Base-by-base conservation (phyloP, 805 yeast species). In the Wickerhamomyces silvicola region DNA sequence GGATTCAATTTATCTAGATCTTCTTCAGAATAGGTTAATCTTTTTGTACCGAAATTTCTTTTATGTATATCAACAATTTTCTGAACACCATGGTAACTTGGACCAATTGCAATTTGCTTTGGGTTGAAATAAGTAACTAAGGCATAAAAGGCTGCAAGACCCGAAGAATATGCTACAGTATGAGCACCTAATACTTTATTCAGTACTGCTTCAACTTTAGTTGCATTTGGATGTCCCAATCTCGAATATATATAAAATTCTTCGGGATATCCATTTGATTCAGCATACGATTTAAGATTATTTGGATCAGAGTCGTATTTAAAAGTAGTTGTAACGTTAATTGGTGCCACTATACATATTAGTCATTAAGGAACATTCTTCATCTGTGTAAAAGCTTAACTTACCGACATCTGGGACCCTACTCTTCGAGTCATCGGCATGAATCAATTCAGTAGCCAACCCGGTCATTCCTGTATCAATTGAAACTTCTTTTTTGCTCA, bases 71-170 rank as follows among this genome's bases (percentile, higher is more conserved):
- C 63, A 4, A 80, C 72, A 35, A 84, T 75, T 6, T 82, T 84
- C 36, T 74, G 83, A 41, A 81, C 74, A 4, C 97, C 97, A 50
- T 83, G 94, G 56, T 88, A 88, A 6, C 90, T 84, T 22, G 79
- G 74, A 5, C 82, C 92, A 43, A 85, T 71, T 18, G 84, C 81
- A 18, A 88, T 57, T 11, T 66, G 66, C 46, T 80, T 81, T 1
- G 97, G 97, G 44, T 81, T 78, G 45, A 63, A 68, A 43, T 77
- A 69, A 22, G 79, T 72, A 53, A 88, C 57, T 3, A 81, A 72
- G 1, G 86, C 97, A 46, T 68, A 72, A 53, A 82, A 84, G 0
- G 97, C 94, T 30, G 86, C 66, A 19, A 86, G 57, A 0, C 97
- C 97, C 1, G 88, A 78, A 27, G 77, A 70, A 54, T 86, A 90